Evolutionary conservation across 176 grass and related monocot genomes (phyloP).

Genomic region (Oryza nivara): DNA sequence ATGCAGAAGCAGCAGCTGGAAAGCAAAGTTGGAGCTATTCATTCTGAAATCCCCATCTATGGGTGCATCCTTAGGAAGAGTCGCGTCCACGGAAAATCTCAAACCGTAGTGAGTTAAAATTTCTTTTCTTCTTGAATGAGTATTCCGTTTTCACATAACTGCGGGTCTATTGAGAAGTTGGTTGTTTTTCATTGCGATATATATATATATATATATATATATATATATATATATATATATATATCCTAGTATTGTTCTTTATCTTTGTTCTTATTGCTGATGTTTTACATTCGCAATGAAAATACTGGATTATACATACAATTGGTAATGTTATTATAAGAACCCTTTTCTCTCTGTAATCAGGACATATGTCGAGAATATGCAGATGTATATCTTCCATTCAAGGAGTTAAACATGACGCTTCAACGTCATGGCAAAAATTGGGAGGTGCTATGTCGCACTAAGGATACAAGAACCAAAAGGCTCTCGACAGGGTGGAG

Average conservation of each 20-base stretch:
- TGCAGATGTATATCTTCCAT: constrained; percentile 21
- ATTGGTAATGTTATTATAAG: neutral
- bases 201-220: too few species aligned
- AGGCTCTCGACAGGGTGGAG: constrained; percentile 16
- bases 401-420: neutral
- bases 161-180: neutral
- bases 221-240: neutral
- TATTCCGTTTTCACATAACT: neutral
- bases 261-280: neutral
- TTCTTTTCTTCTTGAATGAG: neutral
- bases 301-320: neutral
- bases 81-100: neutral
- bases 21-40: neutral
- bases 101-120: constrained; percentile 4
- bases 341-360: neutral
- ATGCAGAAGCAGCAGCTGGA: constrained; percentile 3
- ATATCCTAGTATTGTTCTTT: neutral
- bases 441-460: constrained; percentile 8
- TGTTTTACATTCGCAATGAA: neutral
- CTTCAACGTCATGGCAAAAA: constrained; percentile 22
- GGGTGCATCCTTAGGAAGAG: constrained; percentile 1
- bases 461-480: neutral
- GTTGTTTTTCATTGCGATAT: neutral
- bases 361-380: neutral
- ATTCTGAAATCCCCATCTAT: constrained; percentile 31